Base-by-base conservation (phyloP, 345 rosid species). In the Zanthoxylum bungeanum region DNA sequence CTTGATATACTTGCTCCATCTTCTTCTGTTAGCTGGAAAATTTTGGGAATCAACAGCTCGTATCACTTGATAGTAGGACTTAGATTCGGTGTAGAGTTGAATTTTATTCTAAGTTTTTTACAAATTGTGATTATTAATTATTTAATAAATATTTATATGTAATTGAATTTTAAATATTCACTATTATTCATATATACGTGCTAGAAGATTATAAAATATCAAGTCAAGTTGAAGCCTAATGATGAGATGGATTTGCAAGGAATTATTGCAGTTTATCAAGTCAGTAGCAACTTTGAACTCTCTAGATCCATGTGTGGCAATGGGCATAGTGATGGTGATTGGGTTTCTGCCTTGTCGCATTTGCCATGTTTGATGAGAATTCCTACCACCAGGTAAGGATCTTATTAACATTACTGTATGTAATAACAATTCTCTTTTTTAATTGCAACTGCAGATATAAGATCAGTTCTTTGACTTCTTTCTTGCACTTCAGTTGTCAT, bases 381-480 rank as follows among this genome's bases (percentile, higher is more conserved):
- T 75, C 87, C 57, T 87, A 84, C 84, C 84, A 79, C 74, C 90
- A 88, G 91, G 93, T 87, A 73, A 78, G 81, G 65, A 46, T 56
- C 5, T 22, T 21, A 52, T 22, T 42, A 16, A n/a, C 56, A 16
- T 66, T 49, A 14, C 25, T 7, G 5, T 34, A 50, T 21, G n/a
- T n/a, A n/a, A n/a, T n/a, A n/a, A n/a, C n/a, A n/a, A n/a, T n/a
- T n/a, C n/a, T 27, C 33, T 28, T 28, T 21, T n/a, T n/a, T n/a
- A n/a, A n/a, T n/a, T n/a, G n/a, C n/a, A n/a, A 44, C 34, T 10
- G 57, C 28, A 47, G 25, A 47, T 19, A 16, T 14, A 8, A 9
- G 27, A 17, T 46, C 46, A 14, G 28, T 47, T 30, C 9, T 47
- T 65, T 30, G 42, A 65, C 19, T 47, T 28, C 6, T 47, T 16